Percentiles rank a stretch among this genome's conserved stretches.
Conservation (phyloP, 2,329 filamentous ascomycete species). For the Colletotrichum zoysiae region DNA sequence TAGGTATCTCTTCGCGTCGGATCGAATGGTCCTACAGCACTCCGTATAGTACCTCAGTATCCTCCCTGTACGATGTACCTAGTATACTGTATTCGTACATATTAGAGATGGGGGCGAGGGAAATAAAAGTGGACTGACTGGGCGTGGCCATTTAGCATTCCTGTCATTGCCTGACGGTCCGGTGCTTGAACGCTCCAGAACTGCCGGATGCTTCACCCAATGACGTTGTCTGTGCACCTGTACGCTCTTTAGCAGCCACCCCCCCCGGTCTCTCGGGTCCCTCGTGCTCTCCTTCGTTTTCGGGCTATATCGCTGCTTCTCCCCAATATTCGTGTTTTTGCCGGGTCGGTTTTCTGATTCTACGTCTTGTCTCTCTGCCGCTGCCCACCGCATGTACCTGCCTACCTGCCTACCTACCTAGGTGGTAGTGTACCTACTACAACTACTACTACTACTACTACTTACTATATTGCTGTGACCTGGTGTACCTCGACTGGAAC, state of each 20-base stretch:
- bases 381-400: neutral
- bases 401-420: too few relatives aligned
- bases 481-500: neutral
- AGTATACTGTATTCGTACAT: too few relatives aligned
- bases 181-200: constrained; percentile 6
- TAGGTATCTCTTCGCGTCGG: neutral
- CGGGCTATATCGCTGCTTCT: constrained; percentile 35
- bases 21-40: neutral
- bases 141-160: constrained; percentile 2
- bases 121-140: constrained; percentile 3
- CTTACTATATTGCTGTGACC: neutral
- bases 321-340: neutral
- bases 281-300: constrained; percentile 33
- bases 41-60: too few relatives aligned
- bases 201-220: constrained; percentile 20
- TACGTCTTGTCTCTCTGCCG: neutral
- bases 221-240: constrained; percentile 29
- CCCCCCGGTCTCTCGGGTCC: constrained; percentile 30
- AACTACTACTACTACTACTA: too few relatives aligned
- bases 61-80: too few relatives aligned
- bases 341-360: neutral
- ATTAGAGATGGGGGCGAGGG: neutral
- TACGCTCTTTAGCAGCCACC: constrained; percentile 29
- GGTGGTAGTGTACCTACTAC: too few relatives aligned
- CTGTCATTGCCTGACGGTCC: neutral